Conservation (phyloP, 2,329 filamentous ascomycete genomes). For the Cladosporium sp. region DNA sequence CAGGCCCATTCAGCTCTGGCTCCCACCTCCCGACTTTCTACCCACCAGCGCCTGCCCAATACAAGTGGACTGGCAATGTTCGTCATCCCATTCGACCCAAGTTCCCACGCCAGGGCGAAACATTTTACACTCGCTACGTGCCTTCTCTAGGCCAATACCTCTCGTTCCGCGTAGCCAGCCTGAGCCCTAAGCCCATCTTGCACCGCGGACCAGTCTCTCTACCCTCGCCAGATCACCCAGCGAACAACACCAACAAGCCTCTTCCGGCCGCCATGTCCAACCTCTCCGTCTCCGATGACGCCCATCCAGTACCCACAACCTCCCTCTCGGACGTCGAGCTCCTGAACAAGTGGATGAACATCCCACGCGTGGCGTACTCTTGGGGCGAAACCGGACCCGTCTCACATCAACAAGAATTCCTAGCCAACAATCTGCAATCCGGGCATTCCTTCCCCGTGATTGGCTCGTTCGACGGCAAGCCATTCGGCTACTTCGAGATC, state of each 20-base stretch:
- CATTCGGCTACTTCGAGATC: constrained; percentile 96
- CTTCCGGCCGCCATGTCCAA: constrained; percentile 16
- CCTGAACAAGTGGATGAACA: constrained; percentile 85
- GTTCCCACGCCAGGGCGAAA: constrained; percentile 84
- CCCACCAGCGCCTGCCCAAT: constrained; percentile 79
- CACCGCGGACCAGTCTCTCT: constrained; percentile 59
- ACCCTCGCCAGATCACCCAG: constrained; percentile 2
- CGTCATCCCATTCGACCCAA: constrained; percentile 87
- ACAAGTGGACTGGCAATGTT: constrained; percentile 73
- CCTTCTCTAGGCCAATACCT: constrained; percentile 81
- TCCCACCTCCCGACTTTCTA: constrained; percentile 91
- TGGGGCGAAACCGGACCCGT: constrained; percentile 71
- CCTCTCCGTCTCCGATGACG: constrained; percentile 17
- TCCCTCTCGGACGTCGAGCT: constrained; percentile 63
- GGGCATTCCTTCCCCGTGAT: constrained; percentile 86
- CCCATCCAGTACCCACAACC: constrained; percentile 1
- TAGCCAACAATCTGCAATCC: constrained; percentile 65
- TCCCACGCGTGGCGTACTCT: constrained; percentile 77
- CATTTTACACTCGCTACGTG: constrained; percentile 86
- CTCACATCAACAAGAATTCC: constrained; percentile 65
- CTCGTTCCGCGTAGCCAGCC: constrained; percentile 81
- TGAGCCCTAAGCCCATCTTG: constrained; percentile 63
- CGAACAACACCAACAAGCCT: constrained; percentile 3
- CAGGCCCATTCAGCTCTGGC: constrained; percentile 75
- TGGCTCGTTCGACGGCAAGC: constrained; percentile 89